Evolutionary conservation across 371 early-diverging fungal species (phyloP), one percentile per base, ranked within the genome.

Genomic region (Dichotomocladium elegans): DNA sequence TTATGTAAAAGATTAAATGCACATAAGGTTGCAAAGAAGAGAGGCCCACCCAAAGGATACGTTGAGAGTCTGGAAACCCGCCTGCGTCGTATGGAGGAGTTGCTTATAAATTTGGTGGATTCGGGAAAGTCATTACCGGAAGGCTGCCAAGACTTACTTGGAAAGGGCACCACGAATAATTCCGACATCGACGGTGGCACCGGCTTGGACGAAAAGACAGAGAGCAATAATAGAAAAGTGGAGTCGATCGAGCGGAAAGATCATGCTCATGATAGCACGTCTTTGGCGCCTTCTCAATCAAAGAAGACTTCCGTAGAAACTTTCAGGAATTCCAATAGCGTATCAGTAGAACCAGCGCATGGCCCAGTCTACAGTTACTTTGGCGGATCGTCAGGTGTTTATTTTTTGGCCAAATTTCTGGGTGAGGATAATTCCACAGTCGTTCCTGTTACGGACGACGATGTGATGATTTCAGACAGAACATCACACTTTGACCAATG

Each of bases 31-130:
- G 58, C 58, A 8, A 44, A 47, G 41, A 74, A 77, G 47, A 63
- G 82, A 33, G 82, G 82, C 6, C 82, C 82, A 22, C 80, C 79
- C 3, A 79, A 79, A 48, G 76, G 56, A 4, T 61, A 55, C 30
- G 57, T 61, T 5, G 61, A 61, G 41, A 49, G 43, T 5, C 29
- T 61, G 7, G 61, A 61, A 28, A 47, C 45, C 21, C 51, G 61
- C 15, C 45, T 61, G 43, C 46, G 42, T n/a, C 51, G 57, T 2
- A 55, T 61, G 52, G 61, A 61, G 28, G 29, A 55, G 41, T 12
- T 61, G 25, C 40, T 61, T 8, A 25, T 47, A 37, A 51, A 55
- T 17, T 58, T 75, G 14, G 71, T 68, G 8, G 70, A 61, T 26
- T 55, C 53, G 0, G 69, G 69, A 2, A 68, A 53, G 12, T 64